Conservation (phyloP, 139 green algal genomes). For the Chlamydomonas applanata region DNA sequence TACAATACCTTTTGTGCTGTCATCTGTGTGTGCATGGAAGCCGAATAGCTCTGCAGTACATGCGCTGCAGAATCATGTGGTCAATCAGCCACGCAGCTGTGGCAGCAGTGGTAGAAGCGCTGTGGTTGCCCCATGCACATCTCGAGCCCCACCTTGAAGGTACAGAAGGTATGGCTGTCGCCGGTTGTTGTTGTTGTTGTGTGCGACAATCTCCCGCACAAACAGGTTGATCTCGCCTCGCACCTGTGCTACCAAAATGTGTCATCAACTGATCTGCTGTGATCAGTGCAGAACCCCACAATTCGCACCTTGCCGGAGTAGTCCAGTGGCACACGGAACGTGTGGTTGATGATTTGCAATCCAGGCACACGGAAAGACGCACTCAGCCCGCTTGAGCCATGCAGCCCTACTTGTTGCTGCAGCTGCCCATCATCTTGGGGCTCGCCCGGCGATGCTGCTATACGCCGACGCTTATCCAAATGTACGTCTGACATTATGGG, state of each 20-base stretch:
- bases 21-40: neutral
- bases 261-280: neutral
- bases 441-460: too few relatives aligned
- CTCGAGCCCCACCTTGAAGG: constrained; percentile 66
- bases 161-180: constrained; percentile 75
- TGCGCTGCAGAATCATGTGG: neutral
- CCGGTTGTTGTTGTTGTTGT: constrained; percentile 40
- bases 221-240: constrained; percentile 70
- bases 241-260: constrained; percentile 10
- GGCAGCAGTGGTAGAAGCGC: neutral
- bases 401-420: too few relatives aligned
- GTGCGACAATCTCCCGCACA: constrained; percentile 65
- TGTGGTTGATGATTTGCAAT: neutral
- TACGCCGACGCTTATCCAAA: too few relatives aligned
- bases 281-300: neutral
- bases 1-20: neutral
- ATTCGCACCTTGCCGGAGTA: constrained; percentile 6
- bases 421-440: too few relatives aligned
- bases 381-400: too few relatives aligned
- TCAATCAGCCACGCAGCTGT: neutral
- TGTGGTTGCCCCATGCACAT: neutral
- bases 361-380: neutral
- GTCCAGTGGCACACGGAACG: constrained; percentile 2
- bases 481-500: too few relatives aligned
- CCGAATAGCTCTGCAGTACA: neutral